A percentile compares a stretch with the other conserved stretches of the same genome.
Conservation (phyloP, 768 basidiomycete genomes). For the Xerocomus spinulosus region DNA sequence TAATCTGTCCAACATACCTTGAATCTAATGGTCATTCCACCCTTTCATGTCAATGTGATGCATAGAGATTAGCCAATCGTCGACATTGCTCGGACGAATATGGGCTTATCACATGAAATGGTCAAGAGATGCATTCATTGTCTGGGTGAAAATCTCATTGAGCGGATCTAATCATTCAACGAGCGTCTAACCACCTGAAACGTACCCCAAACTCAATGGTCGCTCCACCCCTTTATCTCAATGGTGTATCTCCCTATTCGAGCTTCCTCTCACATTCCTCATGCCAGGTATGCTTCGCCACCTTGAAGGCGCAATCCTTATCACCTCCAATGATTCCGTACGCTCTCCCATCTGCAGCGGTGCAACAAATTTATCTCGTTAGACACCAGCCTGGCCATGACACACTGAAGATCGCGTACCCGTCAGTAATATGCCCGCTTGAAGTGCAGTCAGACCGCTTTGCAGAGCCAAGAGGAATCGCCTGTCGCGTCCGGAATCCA, state of each 20-base stretch:
- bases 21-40: slow-evolving; percentile 5
- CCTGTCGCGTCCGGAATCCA: no score
- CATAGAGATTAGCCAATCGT: no score
- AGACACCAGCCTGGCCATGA: no score
- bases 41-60: slow-evolving; percentile 8
- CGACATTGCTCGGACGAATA: no score
- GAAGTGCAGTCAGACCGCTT: no score
- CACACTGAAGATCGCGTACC: no score
- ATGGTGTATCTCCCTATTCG: slow-evolving; percentile 14
- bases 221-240: slow-evolving; percentile 4
- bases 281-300: slow-evolving; percentile 31
- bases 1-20: not conserved
- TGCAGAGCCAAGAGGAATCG: no score
- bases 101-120: no score
- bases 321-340: slow-evolving; percentile 9
- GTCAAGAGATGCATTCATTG: no score
- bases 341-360: slow-evolving; percentile 1
- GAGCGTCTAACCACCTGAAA: no score
- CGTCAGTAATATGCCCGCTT: no score
- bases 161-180: not conserved
- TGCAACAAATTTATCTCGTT: not conserved
- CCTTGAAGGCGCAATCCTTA: slow-evolving; percentile 9
- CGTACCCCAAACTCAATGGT: slow-evolving; percentile 5
- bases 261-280: slow-evolving; percentile 28
- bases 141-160: no score